Percentiles rank a stretch among this genome's conserved stretches.
Conservation (phyloP, 306 rosid species). For the Cicer chorassanicum region DNA sequence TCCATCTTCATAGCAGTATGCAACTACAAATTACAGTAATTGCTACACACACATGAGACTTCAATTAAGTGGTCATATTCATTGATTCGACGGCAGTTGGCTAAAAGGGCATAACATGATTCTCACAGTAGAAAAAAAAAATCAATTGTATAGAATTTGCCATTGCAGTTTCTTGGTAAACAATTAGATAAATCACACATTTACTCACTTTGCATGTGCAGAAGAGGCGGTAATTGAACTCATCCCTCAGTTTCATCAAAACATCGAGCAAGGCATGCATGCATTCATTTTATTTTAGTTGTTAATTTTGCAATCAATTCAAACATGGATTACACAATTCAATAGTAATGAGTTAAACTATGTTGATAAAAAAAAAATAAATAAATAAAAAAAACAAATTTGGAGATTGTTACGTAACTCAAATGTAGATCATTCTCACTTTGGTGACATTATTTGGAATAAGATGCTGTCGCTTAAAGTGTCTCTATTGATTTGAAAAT, state of each 20-base stretch:
- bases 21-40: conserved; percentile 34
- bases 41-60: conserved; percentile 15
- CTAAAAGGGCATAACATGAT: conserved; percentile 70
- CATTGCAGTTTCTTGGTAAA: conserved; percentile 18
- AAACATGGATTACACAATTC: conserved; percentile 22
- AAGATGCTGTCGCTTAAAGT: no score
- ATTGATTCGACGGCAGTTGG: conserved; percentile 78
- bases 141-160: conserved; percentile 20
- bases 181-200: background rate
- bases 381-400: no score
- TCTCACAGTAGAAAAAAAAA: conserved; percentile 62
- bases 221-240: conserved; percentile 83
- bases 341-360: background rate
- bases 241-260: conserved; percentile 88
- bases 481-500: no score
- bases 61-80: conserved; percentile 81
- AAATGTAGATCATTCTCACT: no score
- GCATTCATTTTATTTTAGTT: conserved; percentile 42
- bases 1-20: conserved; percentile 40
- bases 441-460: no score
- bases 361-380: no score
- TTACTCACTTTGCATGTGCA: conserved; percentile 86
- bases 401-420: no score
- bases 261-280: conserved; percentile 84
- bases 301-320: conserved; percentile 24